phyloP scores from a whole-genome alignment of 345 rosid species.

The Euphorbia tirucalli region DNA sequence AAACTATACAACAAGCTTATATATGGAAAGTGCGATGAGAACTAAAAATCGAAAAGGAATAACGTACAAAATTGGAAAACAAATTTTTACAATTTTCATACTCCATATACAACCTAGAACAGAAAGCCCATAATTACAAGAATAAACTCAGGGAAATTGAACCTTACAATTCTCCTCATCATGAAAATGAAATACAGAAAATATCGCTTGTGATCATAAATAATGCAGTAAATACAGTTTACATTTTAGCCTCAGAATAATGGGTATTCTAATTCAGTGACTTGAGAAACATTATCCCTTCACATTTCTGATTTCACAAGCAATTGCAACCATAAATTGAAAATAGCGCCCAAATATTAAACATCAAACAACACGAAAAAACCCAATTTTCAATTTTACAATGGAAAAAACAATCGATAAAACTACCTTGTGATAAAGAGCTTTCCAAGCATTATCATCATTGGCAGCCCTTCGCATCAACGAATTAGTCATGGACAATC shows the following conservation, averaged over 20 bases:
- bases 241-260: too few relatives aligned
- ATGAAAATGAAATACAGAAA: not conserved
- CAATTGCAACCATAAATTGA: not conserved
- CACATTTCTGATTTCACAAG: not conserved
- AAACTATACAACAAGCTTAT: not conserved
- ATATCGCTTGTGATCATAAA: too few relatives aligned
- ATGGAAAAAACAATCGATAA: not conserved
- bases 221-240: not conserved
- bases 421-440: constrained; percentile 84
- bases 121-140: not conserved
- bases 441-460: constrained; percentile 98
- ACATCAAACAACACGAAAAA: not conserved
- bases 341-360: not conserved
- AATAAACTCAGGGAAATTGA: not conserved
- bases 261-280: not conserved
- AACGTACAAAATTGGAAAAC: not conserved
- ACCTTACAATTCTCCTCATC: not conserved
- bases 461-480: constrained; percentile 98
- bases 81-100: too few relatives aligned
- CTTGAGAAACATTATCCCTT: not conserved
- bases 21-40: not conserved
- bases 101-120: not conserved
- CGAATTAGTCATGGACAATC: constrained; percentile 96
- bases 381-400: not conserved
- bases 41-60: not conserved